These are phyloP conservation scores for Aurinia saxatilis DNA, from an alignment of 345 rosid species.

Conservation along the genomic window DNA sequence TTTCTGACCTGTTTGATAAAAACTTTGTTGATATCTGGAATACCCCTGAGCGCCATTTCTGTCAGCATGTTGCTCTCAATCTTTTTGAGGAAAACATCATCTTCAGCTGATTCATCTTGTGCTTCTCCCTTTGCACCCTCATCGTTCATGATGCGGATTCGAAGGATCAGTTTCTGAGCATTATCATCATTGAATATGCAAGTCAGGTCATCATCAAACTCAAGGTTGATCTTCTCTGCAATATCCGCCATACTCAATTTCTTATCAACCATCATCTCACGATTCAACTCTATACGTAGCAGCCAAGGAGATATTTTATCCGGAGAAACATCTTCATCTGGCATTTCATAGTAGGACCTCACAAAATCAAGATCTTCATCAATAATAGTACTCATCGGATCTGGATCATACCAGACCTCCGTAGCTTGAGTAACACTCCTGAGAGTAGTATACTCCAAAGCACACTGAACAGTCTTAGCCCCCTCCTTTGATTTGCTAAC, in stretches of 20 bases:
- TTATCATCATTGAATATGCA: conserved; percentile 96
- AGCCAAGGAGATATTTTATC: conserved; percentile 98
- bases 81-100: conserved; percentile 94
- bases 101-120: conserved; percentile 90
- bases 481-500: conserved; percentile 75
- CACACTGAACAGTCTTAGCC: conserved; percentile 96
- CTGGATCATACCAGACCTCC: conserved; percentile 98
- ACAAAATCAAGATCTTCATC: conserved; percentile 93
- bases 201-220: conserved; percentile 86
- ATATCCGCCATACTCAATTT: conserved; percentile 94
- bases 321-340: conserved; percentile 90
- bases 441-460: conserved; percentile 91
- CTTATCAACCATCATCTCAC: conserved; percentile 99
- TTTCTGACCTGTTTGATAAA: conserved; percentile 76
- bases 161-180: conserved; percentile 85
- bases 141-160: conserved; percentile 90
- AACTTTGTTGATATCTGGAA: conserved; percentile 92
- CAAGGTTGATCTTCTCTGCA: conserved; percentile 92
- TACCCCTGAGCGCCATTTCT: conserved; percentile 96
- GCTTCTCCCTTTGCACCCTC: conserved; percentile 87
- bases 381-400: conserved; percentile 84
- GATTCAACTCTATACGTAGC: conserved; percentile 93
- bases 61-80: conserved; percentile 96
- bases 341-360: conserved; percentile 94
- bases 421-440: conserved; percentile 95